phyloP scores from a whole-genome alignment of 2,329 filamentous ascomycete genomes.

The Sporothrix phasma region DNA sequence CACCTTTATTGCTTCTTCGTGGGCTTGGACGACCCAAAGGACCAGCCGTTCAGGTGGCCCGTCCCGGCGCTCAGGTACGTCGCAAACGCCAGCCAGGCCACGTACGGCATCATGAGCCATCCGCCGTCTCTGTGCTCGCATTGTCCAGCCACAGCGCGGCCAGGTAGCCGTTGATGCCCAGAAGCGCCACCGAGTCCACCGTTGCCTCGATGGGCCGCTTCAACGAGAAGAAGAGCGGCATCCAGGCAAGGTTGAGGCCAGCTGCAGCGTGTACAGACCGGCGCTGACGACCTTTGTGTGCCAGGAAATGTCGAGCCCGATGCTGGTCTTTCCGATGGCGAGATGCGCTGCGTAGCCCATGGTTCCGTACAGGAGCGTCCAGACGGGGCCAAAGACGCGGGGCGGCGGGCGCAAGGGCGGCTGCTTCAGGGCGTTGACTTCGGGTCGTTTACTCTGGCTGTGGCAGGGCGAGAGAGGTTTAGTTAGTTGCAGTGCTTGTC shows the following conservation, averaged over 20 bases:
- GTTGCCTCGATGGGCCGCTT: constrained; percentile 65
- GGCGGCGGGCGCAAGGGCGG: constrained; percentile 53
- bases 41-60: constrained; percentile 60
- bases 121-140: constrained; percentile 43
- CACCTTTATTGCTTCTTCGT: constrained; percentile 20
- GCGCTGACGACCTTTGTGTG: constrained; percentile 56
- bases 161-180: constrained; percentile 63
- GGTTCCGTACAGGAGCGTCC: constrained; percentile 57
- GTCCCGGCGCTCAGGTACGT: constrained; percentile 69
- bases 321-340: constrained; percentile 54
- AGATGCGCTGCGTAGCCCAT: constrained; percentile 90
- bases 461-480: background rate
- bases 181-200: constrained; percentile 61
- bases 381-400: constrained; percentile 53
- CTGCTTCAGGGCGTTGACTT: constrained; percentile 44
- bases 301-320: constrained; percentile 44
- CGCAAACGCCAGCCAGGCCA: constrained; percentile 79
- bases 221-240: constrained; percentile 82
- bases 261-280: constrained; percentile 76
- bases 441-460: constrained; percentile 12
- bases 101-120: constrained; percentile 69
- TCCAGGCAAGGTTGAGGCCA: constrained; percentile 84
- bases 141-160: constrained; percentile 54
- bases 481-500: background rate
- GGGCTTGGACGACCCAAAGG: constrained; percentile 29